Percentiles rank a stretch among this genome's conserved stretches.
These are phyloP conservation scores for Astragalus glycyphyllos DNA, from an alignment of 306 rosid genomes.

Conservation along the genomic window DNA sequence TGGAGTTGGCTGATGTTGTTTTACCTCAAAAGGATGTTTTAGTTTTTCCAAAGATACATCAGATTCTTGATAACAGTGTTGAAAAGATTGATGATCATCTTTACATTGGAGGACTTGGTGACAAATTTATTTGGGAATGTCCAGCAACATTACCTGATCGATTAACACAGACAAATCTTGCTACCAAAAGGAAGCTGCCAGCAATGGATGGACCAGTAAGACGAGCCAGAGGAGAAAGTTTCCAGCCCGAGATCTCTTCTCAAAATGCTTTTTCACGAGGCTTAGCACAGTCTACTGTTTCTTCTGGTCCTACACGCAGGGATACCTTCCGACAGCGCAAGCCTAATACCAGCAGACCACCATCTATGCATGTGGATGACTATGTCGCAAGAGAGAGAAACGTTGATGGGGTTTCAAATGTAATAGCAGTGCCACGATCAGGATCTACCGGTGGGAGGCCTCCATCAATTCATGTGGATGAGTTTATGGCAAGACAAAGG, in stretches of 20 bases:
- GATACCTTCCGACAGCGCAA: slow-evolving; percentile 96
- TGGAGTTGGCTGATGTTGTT: slow-evolving; percentile 51
- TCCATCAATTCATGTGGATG: slow-evolving; percentile 98
- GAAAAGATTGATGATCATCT: slow-evolving; percentile 73
- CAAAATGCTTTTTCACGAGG: slow-evolving; percentile 80
- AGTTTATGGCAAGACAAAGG: slow-evolving; percentile 98
- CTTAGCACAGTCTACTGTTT: slow-evolving; percentile 55
- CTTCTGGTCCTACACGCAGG: slow-evolving; percentile 92
- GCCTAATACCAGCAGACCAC: slow-evolving; percentile 99
- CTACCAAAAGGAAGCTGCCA: slow-evolving; percentile 72
- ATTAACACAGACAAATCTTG: slow-evolving; percentile 59
- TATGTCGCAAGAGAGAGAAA: slow-evolving; percentile 96
- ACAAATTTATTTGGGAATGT: slow-evolving; percentile 91
- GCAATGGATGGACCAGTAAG: slow-evolving; percentile 71
- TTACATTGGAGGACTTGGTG: slow-evolving; percentile 66
- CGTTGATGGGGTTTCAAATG: slow-evolving; percentile 77
- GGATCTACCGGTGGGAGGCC: slow-evolving; percentile 97
- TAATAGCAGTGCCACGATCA: slow-evolving; percentile 78
- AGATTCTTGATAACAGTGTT: slow-evolving; percentile 54
- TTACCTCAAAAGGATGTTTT: slow-evolving; percentile 53
- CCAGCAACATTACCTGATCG: slow-evolving; percentile 94
- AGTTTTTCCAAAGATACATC: slow-evolving; percentile 59
- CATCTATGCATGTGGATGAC: slow-evolving; percentile 99
- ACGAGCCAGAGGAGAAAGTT: slow-evolving; percentile 90
- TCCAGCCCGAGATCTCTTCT: slow-evolving; percentile 62